Evolutionary conservation across 306 rosid genomes (phyloP).

Genomic region (Dalbergia oliveri): DNA sequence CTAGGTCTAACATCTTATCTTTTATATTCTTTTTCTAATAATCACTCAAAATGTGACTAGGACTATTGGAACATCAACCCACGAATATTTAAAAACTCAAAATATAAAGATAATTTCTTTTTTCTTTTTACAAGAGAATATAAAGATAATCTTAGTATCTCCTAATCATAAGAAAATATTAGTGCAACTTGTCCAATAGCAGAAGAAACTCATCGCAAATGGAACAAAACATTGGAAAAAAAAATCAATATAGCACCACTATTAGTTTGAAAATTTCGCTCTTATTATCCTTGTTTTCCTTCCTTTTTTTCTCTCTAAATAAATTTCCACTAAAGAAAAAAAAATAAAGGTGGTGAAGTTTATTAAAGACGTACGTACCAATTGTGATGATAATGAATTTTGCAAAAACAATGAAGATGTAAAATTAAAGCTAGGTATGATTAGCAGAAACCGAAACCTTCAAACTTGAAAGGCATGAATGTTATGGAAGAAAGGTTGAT

Average conservation of each 20-base stretch:
- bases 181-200: neutral
- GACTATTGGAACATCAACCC: neutral
- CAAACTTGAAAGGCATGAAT: constrained; percentile 27
- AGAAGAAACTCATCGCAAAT: constrained; percentile 10
- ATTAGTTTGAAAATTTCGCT: neutral
- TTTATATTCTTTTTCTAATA: neutral
- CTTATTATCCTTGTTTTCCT: neutral
- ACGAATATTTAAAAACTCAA: neutral
- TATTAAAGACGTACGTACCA: constrained; percentile 8
- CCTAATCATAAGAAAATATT: neutral
- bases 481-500: constrained; percentile 43
- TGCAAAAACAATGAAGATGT: neutral
- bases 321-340: constrained; percentile 13
- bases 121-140: too few relatives aligned
- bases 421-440: neutral
- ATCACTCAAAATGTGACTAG: neutral
- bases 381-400: constrained; percentile 1
- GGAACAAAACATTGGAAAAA: neutral
- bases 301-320: constrained; percentile 3
- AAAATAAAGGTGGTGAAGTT: constrained; percentile 11
- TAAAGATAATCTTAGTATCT: constrained; percentile 17
- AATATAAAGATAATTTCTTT: neutral
- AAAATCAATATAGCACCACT: constrained; percentile 3
- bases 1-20: constrained; percentile 50
- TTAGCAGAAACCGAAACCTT: constrained; percentile 38